These are phyloP conservation scores for Gymnopilus dilepis DNA, from an alignment of 768 basidiomycete genomes.

Conservation along the genomic window DNA sequence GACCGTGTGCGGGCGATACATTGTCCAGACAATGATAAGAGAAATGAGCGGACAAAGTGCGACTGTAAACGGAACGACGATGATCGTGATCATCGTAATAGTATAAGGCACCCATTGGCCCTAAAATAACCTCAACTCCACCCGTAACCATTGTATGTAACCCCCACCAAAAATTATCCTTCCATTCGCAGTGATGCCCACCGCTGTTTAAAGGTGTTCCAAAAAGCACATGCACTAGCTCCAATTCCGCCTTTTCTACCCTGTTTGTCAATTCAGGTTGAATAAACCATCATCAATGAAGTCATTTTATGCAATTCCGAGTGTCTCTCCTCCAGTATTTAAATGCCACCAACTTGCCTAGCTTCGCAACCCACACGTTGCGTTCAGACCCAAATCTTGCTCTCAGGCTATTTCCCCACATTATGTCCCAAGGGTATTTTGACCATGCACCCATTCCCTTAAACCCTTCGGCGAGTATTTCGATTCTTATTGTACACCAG, in stretches of 20 bases:
- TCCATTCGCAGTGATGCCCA: conserved; percentile 6
- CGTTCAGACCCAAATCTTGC: neutral
- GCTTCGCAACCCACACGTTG: neutral
- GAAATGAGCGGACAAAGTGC: neutral
- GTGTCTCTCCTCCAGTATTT: neutral
- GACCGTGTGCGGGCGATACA: neutral
- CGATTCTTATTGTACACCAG: neutral
- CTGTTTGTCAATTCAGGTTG: neutral
- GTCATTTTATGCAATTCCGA: conserved; percentile 11
- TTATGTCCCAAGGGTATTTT: conserved; percentile 4
- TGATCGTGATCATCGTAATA: conserved; percentile 1
- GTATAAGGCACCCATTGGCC: neutral
- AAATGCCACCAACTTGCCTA: neutral
- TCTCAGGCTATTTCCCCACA: neutral
- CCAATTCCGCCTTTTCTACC: conserved; percentile 3
- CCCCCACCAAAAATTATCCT: neutral
- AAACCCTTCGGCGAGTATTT: conserved; percentile 5
- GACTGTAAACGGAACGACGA: neutral
- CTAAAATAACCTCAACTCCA: neutral
- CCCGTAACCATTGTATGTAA: neutral
- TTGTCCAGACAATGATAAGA: neutral
- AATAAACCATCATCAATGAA: conserved; percentile 19
- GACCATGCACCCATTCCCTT: neutral
- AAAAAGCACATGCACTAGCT: conserved; percentile 10
- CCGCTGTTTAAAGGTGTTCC: neutral